Percentiles rank a stretch among this genome's conserved stretches.
These are phyloP conservation scores for Neocatenulostroma microsporum DNA, from an alignment of 2,329 filamentous ascomycete genomes.

Conservation along the genomic window DNA sequence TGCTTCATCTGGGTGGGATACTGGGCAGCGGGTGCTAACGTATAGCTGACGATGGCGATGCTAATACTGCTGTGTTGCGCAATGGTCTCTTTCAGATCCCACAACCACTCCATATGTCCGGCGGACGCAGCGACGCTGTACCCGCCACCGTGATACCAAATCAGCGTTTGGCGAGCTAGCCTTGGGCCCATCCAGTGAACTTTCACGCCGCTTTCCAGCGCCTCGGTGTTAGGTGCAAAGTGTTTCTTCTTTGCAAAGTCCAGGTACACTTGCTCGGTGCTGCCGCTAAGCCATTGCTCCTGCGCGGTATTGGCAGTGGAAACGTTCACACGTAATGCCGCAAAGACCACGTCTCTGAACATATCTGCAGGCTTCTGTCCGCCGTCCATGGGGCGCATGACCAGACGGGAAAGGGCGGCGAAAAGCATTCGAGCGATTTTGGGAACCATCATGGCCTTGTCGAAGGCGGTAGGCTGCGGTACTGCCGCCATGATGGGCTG, in stretches of 20 bases:
- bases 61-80: conserved; percentile 35
- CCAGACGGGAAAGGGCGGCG: conserved; percentile 26
- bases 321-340: conserved; percentile 19
- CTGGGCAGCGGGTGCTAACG: conserved; percentile 42
- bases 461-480: conserved; percentile 4
- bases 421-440: conserved; percentile 23
- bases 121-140: conserved; percentile 44
- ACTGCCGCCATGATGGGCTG: conserved; percentile 2
- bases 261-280: conserved; percentile 30
- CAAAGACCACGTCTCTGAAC: conserved; percentile 23
- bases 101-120: conserved; percentile 44
- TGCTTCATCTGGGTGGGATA: conserved; percentile 46
- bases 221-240: conserved; percentile 33
- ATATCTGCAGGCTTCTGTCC: conserved; percentile 18
- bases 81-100: conserved; percentile 37
- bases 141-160: conserved; percentile 49
- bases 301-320: conserved; percentile 11
- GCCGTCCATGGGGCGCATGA: conserved; percentile 31
- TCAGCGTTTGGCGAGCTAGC: conserved; percentile 33
- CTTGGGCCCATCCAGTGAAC: conserved; percentile 42
- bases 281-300: conserved; percentile 27
- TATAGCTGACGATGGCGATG: conserved; percentile 51
- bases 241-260: conserved; percentile 28
- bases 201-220: conserved; percentile 37
- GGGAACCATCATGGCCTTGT: conserved; percentile 14